Evolutionary conservation across 140 eudicot genomes (phyloP).

Genomic region (Anethum foeniculum): DNA sequence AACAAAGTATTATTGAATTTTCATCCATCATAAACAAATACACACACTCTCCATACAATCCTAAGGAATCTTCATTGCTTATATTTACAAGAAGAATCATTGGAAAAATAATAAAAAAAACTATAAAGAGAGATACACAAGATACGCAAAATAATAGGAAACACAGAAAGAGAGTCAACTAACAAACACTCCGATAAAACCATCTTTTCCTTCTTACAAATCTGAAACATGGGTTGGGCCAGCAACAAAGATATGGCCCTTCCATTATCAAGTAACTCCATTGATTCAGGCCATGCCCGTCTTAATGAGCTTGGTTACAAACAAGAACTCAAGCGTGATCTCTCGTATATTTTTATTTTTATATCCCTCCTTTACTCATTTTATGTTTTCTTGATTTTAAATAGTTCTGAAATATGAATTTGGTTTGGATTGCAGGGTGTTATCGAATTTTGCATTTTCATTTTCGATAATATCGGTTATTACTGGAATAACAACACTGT

Average conservation of each 20-base stretch:
- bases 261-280: constrained; percentile 25
- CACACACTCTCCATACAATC: neutral
- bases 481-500: constrained; percentile 81
- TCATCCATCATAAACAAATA: neutral
- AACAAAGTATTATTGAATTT: neutral
- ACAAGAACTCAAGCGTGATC: constrained; percentile 99
- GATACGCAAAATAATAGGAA: neutral
- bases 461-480: constrained; percentile 90
- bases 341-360: constrained; percentile 44
- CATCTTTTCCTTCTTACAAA: neutral
- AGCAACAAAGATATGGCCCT: constrained; percentile 7
- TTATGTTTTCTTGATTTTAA: neutral
- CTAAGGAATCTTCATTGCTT: neutral
- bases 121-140: neutral
- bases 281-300: constrained; percentile 80
- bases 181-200: constrained; percentile 5
- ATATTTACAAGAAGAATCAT: neutral
- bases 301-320: constrained; percentile 91
- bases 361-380: neutral
- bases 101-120: neutral
- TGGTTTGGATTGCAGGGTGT: constrained; percentile 54
- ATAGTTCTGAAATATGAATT: neutral
- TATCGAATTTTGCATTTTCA: constrained; percentile 93
- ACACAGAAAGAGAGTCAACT: constrained; percentile 1
- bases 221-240: constrained; percentile 9